A percentile compares a stretch with the other conserved stretches of the same genome.
These are phyloP conservation scores for Rickenella mellea DNA, from an alignment of 768 basidiomycete species.

Conservation along the genomic window DNA sequence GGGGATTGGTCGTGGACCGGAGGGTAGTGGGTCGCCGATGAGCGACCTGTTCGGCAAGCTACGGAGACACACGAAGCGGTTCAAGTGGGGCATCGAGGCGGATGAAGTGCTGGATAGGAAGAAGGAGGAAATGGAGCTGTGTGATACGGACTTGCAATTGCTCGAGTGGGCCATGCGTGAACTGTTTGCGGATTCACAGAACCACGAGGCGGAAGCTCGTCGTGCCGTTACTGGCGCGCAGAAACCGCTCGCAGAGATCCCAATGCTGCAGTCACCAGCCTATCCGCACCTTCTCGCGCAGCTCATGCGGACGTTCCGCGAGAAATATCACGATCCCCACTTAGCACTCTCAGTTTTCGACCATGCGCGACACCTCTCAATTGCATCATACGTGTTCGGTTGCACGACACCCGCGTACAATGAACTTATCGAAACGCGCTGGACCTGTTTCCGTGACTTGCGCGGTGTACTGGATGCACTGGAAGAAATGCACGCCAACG, in stretches of 20 bases:
- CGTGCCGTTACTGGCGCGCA: conserved; percentile 22
- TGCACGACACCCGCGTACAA: conserved; percentile 86
- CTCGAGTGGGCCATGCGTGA: conserved; percentile 64
- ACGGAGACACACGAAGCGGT: conserved; percentile 37
- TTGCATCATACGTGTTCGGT: conserved; percentile 79
- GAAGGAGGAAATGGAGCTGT: conserved; percentile 65
- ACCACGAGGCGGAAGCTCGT: conserved; percentile 38
- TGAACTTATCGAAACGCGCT: conserved; percentile 78
- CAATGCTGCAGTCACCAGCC: conserved; percentile 44
- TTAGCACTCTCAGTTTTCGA: conserved; percentile 77
- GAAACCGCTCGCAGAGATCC: conserved; percentile 12
- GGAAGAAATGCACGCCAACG: conserved; percentile 77
- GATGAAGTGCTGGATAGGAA: conserved; percentile 55
- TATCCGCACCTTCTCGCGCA: conserved; percentile 72
- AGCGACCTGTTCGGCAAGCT: conserved; percentile 48
- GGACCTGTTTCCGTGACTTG: conserved; percentile 78
- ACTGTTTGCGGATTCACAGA: conserved; percentile 53
- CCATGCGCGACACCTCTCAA: conserved; percentile 64
- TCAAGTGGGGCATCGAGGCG: conserved; percentile 40
- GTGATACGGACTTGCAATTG: conserved; percentile 58
- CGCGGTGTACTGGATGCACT: conserved; percentile 63
- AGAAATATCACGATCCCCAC: conserved; percentile 70
- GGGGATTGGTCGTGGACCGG: conserved; percentile 16
- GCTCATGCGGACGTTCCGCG: conserved; percentile 72
- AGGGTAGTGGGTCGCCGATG: conserved; percentile 13